phyloP scores from a whole-genome alignment of 208 protist genomes.

The Tritrichomonas foetus region DNA sequence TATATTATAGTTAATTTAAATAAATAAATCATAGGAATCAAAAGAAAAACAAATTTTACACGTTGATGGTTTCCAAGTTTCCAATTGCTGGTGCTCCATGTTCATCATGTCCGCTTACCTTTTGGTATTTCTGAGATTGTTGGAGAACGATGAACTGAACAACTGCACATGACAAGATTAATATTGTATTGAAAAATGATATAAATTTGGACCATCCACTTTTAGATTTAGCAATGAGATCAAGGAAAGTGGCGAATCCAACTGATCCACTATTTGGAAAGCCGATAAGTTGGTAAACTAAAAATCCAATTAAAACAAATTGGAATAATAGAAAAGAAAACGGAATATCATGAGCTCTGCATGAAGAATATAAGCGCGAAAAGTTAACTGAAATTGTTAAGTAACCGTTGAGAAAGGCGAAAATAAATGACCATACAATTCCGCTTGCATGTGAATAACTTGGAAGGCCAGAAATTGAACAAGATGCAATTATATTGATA shows the following conservation, averaged over 20 bases:
- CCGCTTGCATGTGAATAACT: background rate
- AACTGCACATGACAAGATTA: too few species aligned
- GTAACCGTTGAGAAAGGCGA: background rate
- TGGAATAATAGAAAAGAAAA: background rate
- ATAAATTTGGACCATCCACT: background rate
- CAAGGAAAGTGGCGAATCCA: background rate
- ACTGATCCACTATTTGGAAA: conserved; percentile 19
- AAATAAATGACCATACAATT: background rate
- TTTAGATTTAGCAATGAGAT: background rate
- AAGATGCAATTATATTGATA: background rate
- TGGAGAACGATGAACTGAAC: background rate
- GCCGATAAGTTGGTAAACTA: background rate
- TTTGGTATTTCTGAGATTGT: conserved; percentile 37
- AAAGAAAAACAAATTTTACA: too few species aligned
- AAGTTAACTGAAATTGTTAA: background rate
- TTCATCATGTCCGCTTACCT: background rate
- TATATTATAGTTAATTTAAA: too few species aligned
- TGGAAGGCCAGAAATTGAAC: background rate
- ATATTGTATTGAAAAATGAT: background rate
- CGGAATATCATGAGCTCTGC: background rate
- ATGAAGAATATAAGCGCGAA: background rate
- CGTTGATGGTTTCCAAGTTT: too few species aligned
- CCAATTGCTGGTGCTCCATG: too few species aligned
- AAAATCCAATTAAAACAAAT: background rate
- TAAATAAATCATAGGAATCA: too few species aligned